phyloP scores from a whole-genome alignment of 306 rosid species.

The Prinsepia uniflora region DNA sequence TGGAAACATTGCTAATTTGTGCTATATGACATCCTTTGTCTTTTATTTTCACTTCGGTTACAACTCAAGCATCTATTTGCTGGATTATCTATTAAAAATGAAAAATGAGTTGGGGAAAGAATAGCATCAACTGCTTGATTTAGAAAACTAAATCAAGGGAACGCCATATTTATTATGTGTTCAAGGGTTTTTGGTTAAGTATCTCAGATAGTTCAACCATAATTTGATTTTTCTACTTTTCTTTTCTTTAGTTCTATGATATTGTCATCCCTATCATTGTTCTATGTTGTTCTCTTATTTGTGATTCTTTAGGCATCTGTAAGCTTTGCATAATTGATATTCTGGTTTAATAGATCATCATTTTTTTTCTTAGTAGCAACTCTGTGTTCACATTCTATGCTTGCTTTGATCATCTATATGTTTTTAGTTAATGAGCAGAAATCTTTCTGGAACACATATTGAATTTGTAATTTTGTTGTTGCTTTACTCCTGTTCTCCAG shows the following conservation, averaged over 20 bases:
- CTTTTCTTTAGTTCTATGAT: neutral
- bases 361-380: neutral
- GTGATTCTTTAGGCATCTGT: slow-evolving; percentile 9
- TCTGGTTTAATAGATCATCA: neutral
- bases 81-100: neutral
- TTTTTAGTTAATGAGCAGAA: slow-evolving; percentile 20
- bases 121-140: neutral
- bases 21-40: no score
- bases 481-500: slow-evolving; percentile 47
- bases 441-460: slow-evolving; percentile 13
- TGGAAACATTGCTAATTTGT: no score
- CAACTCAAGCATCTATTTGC: neutral
- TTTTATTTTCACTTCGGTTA: no score
- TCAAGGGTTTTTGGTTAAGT: neutral
- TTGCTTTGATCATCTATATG: neutral
- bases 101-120: neutral
- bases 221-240: no score
- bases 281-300: slow-evolving; percentile 8
- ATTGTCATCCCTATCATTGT: neutral
- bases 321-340: slow-evolving; percentile 3
- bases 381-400: slow-evolving; percentile 7
- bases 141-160: neutral
- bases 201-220: neutral
- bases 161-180: neutral
- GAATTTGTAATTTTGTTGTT: slow-evolving; percentile 25